Percentiles rank a stretch among this genome's conserved stretches.
Conservation (phyloP, 176 grass and related monocot species). For the Ensete ventricosum region DNA sequence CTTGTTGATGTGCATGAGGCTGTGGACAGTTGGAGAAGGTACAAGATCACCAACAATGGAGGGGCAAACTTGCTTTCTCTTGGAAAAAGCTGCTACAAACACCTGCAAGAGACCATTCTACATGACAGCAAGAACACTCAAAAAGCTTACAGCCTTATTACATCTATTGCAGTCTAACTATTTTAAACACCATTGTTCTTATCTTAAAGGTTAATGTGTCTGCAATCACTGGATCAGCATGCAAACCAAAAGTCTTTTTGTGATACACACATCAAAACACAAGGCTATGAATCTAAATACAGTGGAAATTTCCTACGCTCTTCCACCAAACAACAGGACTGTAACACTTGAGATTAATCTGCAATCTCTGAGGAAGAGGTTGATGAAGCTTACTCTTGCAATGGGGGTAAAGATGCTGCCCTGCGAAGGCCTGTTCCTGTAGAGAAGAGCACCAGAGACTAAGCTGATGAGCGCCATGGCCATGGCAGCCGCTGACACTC, state of each 20-base stretch:
- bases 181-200: too few relatives aligned
- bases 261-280: too few relatives aligned
- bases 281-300: too few relatives aligned
- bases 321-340: too few relatives aligned
- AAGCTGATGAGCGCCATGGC: conserved; percentile 56
- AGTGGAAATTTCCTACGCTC: too few relatives aligned
- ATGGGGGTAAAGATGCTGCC: conserved; percentile 83
- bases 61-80: conserved; percentile 77
- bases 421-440: conserved; percentile 74
- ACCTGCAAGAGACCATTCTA: conserved; percentile 32
- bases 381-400: conserved; percentile 43
- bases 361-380: neutral
- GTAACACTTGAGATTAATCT: neutral
- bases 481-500: conserved; percentile 67
- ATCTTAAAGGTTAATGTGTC: too few relatives aligned
- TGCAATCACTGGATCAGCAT: too few relatives aligned
- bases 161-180: too few relatives aligned
- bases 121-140: neutral
- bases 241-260: too few relatives aligned
- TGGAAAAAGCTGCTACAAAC: conserved; percentile 68
- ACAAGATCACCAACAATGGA: conserved; percentile 16
- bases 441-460: conserved; percentile 48
- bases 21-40: conserved; percentile 22
- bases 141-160: too few relatives aligned
- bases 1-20: conserved; percentile 40